Evolutionary conservation across 257 asterid genomes (phyloP).

Genomic region (Echium plantagineum): DNA sequence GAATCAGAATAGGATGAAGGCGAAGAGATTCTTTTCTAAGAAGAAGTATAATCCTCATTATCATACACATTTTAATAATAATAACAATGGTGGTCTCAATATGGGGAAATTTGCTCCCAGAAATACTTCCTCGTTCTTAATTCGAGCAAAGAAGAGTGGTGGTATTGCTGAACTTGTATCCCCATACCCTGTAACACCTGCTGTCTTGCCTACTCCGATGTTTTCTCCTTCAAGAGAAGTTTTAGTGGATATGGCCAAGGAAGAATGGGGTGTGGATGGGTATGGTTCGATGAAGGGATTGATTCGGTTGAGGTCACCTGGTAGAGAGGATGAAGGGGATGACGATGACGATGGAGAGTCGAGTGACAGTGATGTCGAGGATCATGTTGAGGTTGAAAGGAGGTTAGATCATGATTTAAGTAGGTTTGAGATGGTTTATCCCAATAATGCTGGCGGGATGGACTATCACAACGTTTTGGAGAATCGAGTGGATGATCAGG

Average conservation of each 20-base stretch:
- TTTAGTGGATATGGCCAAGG: slow-evolving; percentile 76
- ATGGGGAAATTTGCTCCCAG: slow-evolving; percentile 59
- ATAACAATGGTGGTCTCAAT: slow-evolving; percentile 20
- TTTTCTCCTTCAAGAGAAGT: slow-evolving; percentile 77
- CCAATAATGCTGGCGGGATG: slow-evolving; percentile 29
- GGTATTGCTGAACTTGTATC: slow-evolving; percentile 73
- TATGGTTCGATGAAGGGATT: slow-evolving; percentile 81
- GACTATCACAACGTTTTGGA: slow-evolving; percentile 54
- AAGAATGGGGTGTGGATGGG: slow-evolving; percentile 90
- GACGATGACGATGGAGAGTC: slow-evolving; percentile 61
- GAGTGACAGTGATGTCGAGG: slow-evolving; percentile 78
- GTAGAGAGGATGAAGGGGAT: slow-evolving; percentile 37
- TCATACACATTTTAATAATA: slow-evolving; percentile 16
- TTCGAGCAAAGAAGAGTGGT: slow-evolving; percentile 71
- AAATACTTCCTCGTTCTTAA: slow-evolving; percentile 54
- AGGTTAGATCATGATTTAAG: slow-evolving; percentile 78
- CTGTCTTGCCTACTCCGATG: slow-evolving; percentile 67
- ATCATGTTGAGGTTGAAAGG: slow-evolving; percentile 74
- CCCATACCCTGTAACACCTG: slow-evolving; percentile 67
- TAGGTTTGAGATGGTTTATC: slow-evolving; percentile 74
- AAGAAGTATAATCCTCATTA: slow-evolving; percentile 37
- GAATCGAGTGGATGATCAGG: slow-evolving; percentile 78
- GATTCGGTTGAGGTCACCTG: slow-evolving; percentile 70
- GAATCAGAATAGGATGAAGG: slow-evolving; percentile 54
- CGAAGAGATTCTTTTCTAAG: slow-evolving; percentile 44